phyloP scores from a whole-genome alignment of 164 flowering plant genomes.

The Stephania cephalantha region DNA sequence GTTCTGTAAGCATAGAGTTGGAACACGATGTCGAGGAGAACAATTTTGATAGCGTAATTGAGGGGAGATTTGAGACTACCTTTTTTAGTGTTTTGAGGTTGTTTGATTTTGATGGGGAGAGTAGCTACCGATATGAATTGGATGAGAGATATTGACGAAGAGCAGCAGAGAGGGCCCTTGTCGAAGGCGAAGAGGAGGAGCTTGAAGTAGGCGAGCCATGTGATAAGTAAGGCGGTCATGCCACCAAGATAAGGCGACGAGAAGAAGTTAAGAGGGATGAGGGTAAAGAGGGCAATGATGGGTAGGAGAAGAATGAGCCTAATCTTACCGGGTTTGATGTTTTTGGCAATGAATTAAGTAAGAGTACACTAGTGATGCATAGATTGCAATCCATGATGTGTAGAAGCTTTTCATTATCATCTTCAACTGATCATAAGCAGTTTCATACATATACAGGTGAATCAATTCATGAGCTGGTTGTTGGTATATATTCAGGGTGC shows the following conservation, averaged over 20 bases:
- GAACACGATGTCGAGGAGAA: constrained; percentile 1
- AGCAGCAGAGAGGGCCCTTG: constrained; percentile 29
- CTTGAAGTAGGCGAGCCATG: constrained; percentile 53
- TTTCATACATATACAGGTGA: no score
- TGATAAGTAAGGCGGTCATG: constrained; percentile 28
- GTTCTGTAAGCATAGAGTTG: constrained; percentile 7
- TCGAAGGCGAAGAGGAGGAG: constrained; percentile 35
- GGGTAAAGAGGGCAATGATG: constrained; percentile 31
- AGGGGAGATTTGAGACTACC: constrained; percentile 3
- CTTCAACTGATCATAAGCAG: constrained; percentile 13
- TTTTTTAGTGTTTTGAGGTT: constrained; percentile 8
- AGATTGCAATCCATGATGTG: constrained; percentile 29
- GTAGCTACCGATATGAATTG: constrained; percentile 27
- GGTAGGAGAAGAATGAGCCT: constrained; percentile 41
- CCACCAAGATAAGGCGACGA: constrained; percentile 24
- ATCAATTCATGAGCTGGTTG: no score
- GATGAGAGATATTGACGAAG: constrained; percentile 24
- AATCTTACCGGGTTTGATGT: constrained; percentile 22
- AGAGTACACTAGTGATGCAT: constrained; percentile 31
- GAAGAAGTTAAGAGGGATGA: constrained; percentile 34
- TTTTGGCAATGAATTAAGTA: constrained; percentile 17
- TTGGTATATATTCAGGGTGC: no score
- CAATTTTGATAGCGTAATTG: constrained; percentile 3
- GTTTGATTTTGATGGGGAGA: constrained; percentile 37
- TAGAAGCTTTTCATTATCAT: constrained; percentile 27